Evolutionary conservation across 1,139 yeast species (phyloP), one percentile per base, ranked within the genome.

Genomic region (Petasospora rhodanensis): DNA sequence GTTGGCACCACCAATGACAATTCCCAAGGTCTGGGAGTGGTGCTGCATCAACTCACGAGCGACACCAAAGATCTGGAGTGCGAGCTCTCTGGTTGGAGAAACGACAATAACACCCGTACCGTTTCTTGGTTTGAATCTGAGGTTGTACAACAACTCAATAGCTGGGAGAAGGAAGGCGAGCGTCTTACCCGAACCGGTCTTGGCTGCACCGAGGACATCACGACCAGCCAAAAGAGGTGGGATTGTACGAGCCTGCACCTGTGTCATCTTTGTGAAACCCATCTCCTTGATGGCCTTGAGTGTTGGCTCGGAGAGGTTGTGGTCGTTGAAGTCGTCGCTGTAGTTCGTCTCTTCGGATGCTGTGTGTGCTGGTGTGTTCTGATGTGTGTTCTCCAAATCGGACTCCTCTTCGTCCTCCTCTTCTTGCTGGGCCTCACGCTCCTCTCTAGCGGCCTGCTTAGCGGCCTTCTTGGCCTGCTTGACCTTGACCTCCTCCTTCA

Each of bases 1-100:
- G 12, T 95, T 83, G 55, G 91, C 98, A 62, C 99, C 99, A 62
- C 99, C 99, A 56, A 93, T 93, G 18, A 89, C 96, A 48, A 91
- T 85, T 32, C 96, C 98, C 49, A 86, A 76, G 6, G 98, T 91
- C 61, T 91, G 98, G 5, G 91, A 74, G 56, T 79, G 76, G 41
- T 59, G 59, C 35, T 76, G 85, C 94, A 89, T 79, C 50, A 93
- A 86, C 38, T 93, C 98, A 51, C 84, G 85, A 22, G 91, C 84
- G 41, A 85, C 95, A 54, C 79, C 84, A 56, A 74, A 73, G 43
- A 91, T 93, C 60, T 91, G 99, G 45, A 93, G 69, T 2, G 99
- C 98, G 53, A 91, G 71, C 61, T 85, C 95, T 62, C 95, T 74
- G 2, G 95, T 85, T 32, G 95, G 95, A 2, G 94, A 79, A 28